These are phyloP conservation scores for Russula sp. DNA, from an alignment of 768 basidiomycete species.

Conservation along the genomic window DNA sequence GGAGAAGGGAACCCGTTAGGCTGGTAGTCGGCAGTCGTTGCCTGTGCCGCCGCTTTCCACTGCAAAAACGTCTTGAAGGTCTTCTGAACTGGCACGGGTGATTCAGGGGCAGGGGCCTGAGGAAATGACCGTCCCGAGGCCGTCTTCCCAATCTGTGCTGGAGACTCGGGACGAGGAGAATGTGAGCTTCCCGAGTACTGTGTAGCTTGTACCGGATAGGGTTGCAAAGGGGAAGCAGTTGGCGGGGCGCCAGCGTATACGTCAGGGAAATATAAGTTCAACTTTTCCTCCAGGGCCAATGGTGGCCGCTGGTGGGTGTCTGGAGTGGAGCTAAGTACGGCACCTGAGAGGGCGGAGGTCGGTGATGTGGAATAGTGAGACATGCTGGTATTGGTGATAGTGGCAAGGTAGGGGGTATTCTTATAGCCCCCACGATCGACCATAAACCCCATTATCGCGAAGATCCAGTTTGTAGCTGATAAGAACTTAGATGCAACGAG, in stretches of 20 bases:
- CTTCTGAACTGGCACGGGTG: neutral
- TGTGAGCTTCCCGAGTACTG: neutral
- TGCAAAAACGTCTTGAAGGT: conserved; percentile 20
- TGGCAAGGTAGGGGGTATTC: neutral
- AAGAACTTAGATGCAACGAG: conserved; percentile 4
- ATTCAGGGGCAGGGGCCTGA: neutral
- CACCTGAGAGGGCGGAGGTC: conserved; percentile 14
- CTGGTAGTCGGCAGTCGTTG: conserved; percentile 21
- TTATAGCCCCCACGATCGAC: conserved; percentile 5
- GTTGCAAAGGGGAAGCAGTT: neutral
- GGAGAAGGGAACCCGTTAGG: conserved; percentile 25
- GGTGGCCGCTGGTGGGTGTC: conserved; percentile 4
- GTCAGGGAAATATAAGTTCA: conserved; percentile 3
- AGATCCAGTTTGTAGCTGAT: neutral
- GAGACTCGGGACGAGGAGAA: neutral
- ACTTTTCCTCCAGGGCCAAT: neutral
- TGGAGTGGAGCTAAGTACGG: neutral
- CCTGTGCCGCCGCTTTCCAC: conserved; percentile 23
- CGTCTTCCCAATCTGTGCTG: neutral
- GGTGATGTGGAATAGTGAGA: conserved; percentile 3
- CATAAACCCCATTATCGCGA: neutral
- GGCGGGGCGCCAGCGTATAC: neutral
- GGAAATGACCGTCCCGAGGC: neutral
- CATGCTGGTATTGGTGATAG: conserved; percentile 12
- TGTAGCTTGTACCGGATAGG: neutral